Evolutionary conservation across 1,284 basidiomycete species (phyloP).

Genomic region (Papiliotrema nemorosa): DNA sequence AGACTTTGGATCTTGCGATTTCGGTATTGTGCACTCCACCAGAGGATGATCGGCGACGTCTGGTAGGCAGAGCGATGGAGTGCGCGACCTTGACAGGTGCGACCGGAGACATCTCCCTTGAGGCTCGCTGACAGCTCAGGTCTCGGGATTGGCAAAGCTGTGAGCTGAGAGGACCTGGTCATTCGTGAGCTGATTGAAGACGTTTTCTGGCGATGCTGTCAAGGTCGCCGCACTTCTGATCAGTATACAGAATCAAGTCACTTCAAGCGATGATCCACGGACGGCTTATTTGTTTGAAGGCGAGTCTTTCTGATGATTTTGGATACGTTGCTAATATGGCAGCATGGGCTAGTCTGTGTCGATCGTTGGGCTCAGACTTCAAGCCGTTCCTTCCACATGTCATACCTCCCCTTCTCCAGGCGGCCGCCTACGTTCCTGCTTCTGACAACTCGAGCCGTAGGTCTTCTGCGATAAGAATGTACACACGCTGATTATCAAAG

Average conservation of each 20-base stretch:
- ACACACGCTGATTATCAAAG: background rate
- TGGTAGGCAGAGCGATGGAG: constrained; percentile 77
- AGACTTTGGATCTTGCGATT: constrained; percentile 29
- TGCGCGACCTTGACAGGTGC: constrained; percentile 61
- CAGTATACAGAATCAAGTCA: constrained; percentile 65
- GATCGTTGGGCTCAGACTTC: constrained; percentile 73
- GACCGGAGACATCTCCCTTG: background rate
- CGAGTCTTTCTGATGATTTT: constrained; percentile 11
- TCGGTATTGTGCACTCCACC: constrained; percentile 66
- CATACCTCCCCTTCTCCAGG: constrained; percentile 69
- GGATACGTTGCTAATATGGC: constrained; percentile 60
- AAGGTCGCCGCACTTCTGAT: constrained; percentile 68
- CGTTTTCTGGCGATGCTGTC: constrained; percentile 70
- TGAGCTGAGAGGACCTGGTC: constrained; percentile 4
- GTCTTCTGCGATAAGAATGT: too few species aligned
- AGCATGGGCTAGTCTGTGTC: constrained; percentile 79
- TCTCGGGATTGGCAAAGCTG: constrained; percentile 64
- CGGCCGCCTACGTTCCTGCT: constrained; percentile 67
- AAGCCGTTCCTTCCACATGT: constrained; percentile 77
- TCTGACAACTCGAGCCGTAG: constrained; percentile 4
- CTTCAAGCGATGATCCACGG: constrained; percentile 29
- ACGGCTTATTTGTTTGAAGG: constrained; percentile 33
- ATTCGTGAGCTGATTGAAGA: constrained; percentile 12
- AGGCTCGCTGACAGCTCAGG: constrained; percentile 52
- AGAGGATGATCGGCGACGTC: constrained; percentile 60